Percentiles rank a stretch among this genome's conserved stretches.
Evolutionary conservation across 306 rosid species (phyloP).

Genomic region (Dryas octopetala): DNA sequence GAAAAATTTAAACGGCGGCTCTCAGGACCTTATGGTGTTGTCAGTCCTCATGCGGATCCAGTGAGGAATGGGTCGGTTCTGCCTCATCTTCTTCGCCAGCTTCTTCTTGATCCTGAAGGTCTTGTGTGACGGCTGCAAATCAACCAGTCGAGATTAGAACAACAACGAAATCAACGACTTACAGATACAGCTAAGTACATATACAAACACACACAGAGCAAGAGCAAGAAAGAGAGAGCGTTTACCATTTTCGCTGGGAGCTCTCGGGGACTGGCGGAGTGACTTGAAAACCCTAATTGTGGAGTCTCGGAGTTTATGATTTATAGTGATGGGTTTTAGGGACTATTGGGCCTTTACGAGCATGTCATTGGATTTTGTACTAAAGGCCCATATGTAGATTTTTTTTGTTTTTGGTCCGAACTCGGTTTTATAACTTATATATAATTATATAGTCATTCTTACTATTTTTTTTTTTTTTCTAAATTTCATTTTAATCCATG

Average conservation of each 20-base stretch:
- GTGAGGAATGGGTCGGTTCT: constrained; percentile 84
- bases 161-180: neutral
- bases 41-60: constrained; percentile 88
- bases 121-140: constrained; percentile 80
- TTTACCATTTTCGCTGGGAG: constrained; percentile 50
- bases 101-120: constrained; percentile 87
- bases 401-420: too few relatives aligned
- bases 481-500: too few relatives aligned
- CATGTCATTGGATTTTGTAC: too few relatives aligned
- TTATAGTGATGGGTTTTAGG: neutral
- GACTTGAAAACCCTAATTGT: constrained; percentile 16
- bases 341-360: neutral
- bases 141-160: neutral
- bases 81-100: constrained; percentile 95
- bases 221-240: too few relatives aligned
- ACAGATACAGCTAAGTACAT: neutral
- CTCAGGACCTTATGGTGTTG: constrained; percentile 64
- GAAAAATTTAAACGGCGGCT: neutral
- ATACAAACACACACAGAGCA: neutral
- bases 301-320: neutral
- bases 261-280: constrained; percentile 8
- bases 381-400: too few relatives aligned
- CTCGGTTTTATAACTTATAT: too few relatives aligned
- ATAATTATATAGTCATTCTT: too few relatives aligned
- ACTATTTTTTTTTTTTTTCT: too few relatives aligned